Evolutionary conservation across 2,329 filamentous ascomycete species (phyloP).

Genomic region (Penicillium janthinellum): DNA sequence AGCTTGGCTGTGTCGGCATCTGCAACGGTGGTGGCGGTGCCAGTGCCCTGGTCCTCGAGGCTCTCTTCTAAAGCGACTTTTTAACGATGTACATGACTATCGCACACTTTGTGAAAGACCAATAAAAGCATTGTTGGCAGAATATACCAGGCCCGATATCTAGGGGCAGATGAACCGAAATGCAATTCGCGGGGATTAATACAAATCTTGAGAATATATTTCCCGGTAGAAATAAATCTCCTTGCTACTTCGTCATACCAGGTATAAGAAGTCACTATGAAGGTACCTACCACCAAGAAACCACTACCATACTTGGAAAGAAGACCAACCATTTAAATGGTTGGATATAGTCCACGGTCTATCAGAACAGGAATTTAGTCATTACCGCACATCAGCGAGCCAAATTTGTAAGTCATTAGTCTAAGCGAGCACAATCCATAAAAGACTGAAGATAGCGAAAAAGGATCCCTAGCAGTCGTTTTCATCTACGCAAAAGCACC

Average conservation of each 20-base stretch:
- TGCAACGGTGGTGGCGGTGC: conserved; percentile 98
- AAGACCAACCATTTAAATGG: neutral
- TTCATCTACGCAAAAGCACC: conserved; percentile 61
- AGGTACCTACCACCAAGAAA: too few relatives aligned
- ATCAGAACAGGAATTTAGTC: neutral
- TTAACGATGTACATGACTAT: conserved; percentile 26
- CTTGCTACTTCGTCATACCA: too few relatives aligned
- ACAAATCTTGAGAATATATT: neutral
- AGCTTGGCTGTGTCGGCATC: conserved; percentile 91
- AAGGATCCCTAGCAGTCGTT: neutral
- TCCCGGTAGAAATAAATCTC: too few relatives aligned
- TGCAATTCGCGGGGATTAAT: neutral
- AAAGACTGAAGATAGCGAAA: neutral
- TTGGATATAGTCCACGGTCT: neutral
- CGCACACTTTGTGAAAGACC: conserved; percentile 10
- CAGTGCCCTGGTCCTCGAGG: conserved; percentile 88
- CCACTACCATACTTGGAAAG: neutral
- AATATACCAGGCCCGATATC: neutral
- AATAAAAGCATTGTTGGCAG: conserved; percentile 7
- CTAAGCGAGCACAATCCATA: neutral
- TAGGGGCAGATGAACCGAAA: neutral
- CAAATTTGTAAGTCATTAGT: conserved; percentile 1
- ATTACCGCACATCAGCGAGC: neutral
- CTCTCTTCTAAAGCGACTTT: conserved; percentile 38
- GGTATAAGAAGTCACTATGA: too few relatives aligned